phyloP scores from a whole-genome alignment of 371 early-diverging fungal species.

The Mucor velutinosus region DNA sequence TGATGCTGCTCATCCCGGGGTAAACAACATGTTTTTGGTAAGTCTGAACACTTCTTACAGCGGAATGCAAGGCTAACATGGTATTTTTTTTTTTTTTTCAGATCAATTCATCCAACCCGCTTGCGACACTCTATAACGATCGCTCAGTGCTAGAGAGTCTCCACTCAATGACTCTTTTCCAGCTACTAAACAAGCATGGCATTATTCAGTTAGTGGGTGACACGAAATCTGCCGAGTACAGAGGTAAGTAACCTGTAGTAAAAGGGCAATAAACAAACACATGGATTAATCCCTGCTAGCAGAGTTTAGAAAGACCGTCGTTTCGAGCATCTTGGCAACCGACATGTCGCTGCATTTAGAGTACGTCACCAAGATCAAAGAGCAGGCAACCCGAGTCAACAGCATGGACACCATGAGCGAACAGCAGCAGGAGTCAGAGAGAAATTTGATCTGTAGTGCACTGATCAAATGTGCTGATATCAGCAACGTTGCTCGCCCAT shows the following conservation, averaged over 20 bases:
- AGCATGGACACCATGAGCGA: conserved; percentile 6
- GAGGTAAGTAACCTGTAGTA: background rate
- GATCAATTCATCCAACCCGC: conserved; percentile 57
- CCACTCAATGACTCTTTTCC: conserved; percentile 85
- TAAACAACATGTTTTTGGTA: conserved; percentile 78
- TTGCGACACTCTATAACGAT: conserved; percentile 91
- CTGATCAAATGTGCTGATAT: conserved; percentile 89
- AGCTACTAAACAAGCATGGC: conserved; percentile 71
- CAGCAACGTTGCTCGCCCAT: conserved; percentile 70
- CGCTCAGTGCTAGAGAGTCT: conserved; percentile 91
- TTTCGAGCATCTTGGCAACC: conserved; percentile 77
- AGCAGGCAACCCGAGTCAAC: conserved; percentile 47
- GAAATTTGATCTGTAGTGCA: conserved; percentile 62
- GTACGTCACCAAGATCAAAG: conserved; percentile 71
- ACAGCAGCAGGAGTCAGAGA: conserved; percentile 41
- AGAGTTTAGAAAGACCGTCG: conserved; percentile 70
- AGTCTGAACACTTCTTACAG: background rate
- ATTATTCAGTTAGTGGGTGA: conserved; percentile 43
- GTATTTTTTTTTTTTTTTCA: background rate
- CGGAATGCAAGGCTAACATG: too few species aligned
- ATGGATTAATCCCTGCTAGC: background rate
- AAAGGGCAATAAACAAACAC: background rate
- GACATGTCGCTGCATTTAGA: conserved; percentile 82
- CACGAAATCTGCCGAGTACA: conserved; percentile 28
- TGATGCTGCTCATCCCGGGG: conserved; percentile 84